Evolutionary conservation across 2,329 filamentous ascomycete species (phyloP).

Genomic region (Golovinomyces cichoracearum): DNA sequence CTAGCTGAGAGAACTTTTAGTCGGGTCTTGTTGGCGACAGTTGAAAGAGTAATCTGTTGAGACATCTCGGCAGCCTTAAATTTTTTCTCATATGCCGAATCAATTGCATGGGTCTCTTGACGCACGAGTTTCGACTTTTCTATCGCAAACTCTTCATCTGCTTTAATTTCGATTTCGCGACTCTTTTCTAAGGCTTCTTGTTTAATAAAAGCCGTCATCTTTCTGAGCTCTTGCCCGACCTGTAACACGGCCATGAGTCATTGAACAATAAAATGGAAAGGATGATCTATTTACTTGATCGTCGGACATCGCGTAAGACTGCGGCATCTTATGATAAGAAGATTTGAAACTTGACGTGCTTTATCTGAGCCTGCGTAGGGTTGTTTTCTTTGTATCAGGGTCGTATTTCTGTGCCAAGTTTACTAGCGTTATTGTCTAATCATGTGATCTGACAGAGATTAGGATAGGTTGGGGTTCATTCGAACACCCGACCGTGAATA

Average conservation of each 20-base stretch:
- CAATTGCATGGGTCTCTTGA: conserved; percentile 80
- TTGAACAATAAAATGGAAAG: background rate
- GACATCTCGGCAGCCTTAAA: conserved; percentile 97
- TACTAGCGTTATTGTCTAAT: too few relatives aligned
- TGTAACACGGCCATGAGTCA: conserved; percentile 17
- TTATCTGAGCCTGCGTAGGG: too few relatives aligned
- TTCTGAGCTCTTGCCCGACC: conserved; percentile 95
- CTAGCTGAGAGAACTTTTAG: conserved; percentile 66
- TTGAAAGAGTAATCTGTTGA: conserved; percentile 94
- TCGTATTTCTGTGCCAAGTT: too few relatives aligned
- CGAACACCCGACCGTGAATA: too few relatives aligned
- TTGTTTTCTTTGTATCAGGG: too few relatives aligned
- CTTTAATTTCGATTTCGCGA: conserved; percentile 91
- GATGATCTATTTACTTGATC: conserved; percentile 43
- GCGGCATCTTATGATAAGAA: conserved; percentile 57
- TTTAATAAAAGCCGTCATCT: conserved; percentile 99
- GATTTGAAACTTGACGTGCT: too few relatives aligned
- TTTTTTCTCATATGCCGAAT: conserved; percentile 88
- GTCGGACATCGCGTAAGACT: conserved; percentile 84
- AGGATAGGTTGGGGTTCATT: too few relatives aligned
- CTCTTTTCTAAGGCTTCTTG: conserved; percentile 95
- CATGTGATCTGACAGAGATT: too few relatives aligned
- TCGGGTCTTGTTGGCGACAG: conserved; percentile 83
- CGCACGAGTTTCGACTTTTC: conserved; percentile 97
- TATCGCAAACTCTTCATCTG: conserved; percentile 95